Base-by-base conservation (phyloP, 371 early-diverging fungal species). In the Mucor irregularis region DNA sequence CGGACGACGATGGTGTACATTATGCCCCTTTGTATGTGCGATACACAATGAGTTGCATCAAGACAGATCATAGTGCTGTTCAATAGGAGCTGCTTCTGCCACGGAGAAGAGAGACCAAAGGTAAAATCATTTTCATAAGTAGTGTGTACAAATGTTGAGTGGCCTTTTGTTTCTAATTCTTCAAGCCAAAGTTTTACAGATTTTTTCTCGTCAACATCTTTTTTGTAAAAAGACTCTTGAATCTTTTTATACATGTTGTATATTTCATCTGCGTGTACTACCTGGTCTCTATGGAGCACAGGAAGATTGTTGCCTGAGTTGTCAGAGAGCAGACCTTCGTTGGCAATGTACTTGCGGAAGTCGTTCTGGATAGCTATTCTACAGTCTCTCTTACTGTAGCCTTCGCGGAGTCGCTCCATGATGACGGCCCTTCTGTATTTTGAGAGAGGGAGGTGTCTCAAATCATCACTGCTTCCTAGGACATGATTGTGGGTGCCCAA, bases 81-180 rank as follows among this genome's bases (percentile, higher is more conserved):
- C 3, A 25, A 5, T 19, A 35, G 25, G 1, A 53, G 17, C n/a
- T 17, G 16, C 25, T 33, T 25, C 14, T 47, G 53, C 53, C 53
- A 43, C 11, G 43, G 53, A 29, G 43, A 53, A 30, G 37, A 53
- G n/a, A 53, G 30, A 24, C 22, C 39, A 30, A 4, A 52, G 24
- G 30, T 28, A 42, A 38, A 38, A 38, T 10, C 38, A 17, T 2
- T 10, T 10, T 38, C 19, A 9, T 38, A 38, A 9, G n/a, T 16
- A n/a, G n/a, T 9, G 19, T 13, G 19, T 5, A 38, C 38, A 34
- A 30, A 49, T n/a, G 24, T 34, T 17, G 16, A 22, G 5, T 34
- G 35, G 2, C 47, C 49, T 22, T 35, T 49, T 22, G 22, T 3
- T 13, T 8, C 13, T 14, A 49, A 31, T 21, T 49, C 35, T 0